Base-by-base conservation (phyloP, 495 filamentous ascomycete genomes). In the Daldinia childiae region DNA sequence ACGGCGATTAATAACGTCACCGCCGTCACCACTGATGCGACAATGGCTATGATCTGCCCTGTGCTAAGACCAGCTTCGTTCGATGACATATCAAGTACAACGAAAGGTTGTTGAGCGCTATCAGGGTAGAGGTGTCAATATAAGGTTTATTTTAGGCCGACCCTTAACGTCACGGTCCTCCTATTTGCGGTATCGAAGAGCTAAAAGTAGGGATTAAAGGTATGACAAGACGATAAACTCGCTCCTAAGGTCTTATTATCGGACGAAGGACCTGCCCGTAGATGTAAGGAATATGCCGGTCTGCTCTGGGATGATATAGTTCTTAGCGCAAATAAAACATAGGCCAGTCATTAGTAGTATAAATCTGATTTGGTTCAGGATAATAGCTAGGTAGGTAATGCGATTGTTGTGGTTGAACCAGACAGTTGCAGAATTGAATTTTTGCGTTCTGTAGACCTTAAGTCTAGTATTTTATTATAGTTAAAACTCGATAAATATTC, bases 11-110 rank as follows among this genome's bases (percentile, higher is more conserved):
- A 19, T 24, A 61, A 60, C 1, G 36, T 26, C 3, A 32, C 34
- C 12, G 48, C 52, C 3, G 60, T 41, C 1, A 64, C 30, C n/a
- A 51, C 50, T 4, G 69, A 62, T 9, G 17, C 59, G 9, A 57
- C 55, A 6, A 72, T 72, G 5, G 51, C 55, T 56, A 48, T 43
- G 32, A 67, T 64, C n/a, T 61, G 52, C 27, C 21, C 52, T 14
- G 45, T 27, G 58, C 52, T 67, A 38, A 52, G 58, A 26, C 52
- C 29, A n/a, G 39, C 48, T 4, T 30, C 15, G 50, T 36, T 27
- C 7, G 69, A 29, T 11, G 60, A 17, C 56, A 61, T 50, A 50
- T 64, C 45, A 19, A 24, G n/a, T 19, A 43, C 26, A 6, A n/a
- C 17, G 17, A 45, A 55, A 24, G 27, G 17, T 1, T 29, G 17